These are phyloP conservation scores for Ceratopteris richardii DNA, from an alignment of 75 land plant genomes.

Conservation along the genomic window DNA sequence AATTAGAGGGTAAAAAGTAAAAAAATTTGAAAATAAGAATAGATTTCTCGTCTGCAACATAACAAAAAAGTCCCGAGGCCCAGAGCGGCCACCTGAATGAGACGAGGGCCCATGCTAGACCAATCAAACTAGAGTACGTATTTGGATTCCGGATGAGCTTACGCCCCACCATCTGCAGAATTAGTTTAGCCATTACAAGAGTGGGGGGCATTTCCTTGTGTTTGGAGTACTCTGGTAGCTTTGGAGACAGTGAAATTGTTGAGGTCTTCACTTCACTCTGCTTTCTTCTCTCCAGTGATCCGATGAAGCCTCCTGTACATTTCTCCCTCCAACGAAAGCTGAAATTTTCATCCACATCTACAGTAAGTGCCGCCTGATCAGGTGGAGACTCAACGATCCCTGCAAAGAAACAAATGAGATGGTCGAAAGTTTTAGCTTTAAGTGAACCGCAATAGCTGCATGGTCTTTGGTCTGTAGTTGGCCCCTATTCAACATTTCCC, in stretches of 20 bases:
- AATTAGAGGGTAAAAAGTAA: no score
- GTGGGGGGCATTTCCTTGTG: constrained; percentile 50
- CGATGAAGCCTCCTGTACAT: not conserved
- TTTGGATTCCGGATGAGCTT: constrained; percentile 67
- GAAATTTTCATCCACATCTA: not conserved
- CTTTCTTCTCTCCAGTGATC: not conserved
- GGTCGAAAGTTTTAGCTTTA: no score
- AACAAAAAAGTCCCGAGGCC: no score
- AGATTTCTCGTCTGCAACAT: no score
- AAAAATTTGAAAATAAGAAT: no score
- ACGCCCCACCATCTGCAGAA: constrained; percentile 57
- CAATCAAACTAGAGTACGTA: constrained; percentile 59
- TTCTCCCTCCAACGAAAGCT: not conserved
- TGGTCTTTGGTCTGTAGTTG: no score
- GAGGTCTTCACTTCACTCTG: not conserved
- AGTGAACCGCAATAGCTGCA: no score
- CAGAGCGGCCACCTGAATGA: constrained; percentile 47
- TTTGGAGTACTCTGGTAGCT: not conserved
- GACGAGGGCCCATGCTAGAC: constrained; percentile 48
- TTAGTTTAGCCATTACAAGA: constrained; percentile 52
- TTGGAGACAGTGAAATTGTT: not conserved
- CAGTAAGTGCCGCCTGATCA: not conserved
- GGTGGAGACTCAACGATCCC: no score
- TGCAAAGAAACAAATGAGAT: not conserved
- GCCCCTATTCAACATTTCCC: no score